Conservation (phyloP, 2,329 filamentous ascomycete species). For the Lithohypha guttulata region DNA sequence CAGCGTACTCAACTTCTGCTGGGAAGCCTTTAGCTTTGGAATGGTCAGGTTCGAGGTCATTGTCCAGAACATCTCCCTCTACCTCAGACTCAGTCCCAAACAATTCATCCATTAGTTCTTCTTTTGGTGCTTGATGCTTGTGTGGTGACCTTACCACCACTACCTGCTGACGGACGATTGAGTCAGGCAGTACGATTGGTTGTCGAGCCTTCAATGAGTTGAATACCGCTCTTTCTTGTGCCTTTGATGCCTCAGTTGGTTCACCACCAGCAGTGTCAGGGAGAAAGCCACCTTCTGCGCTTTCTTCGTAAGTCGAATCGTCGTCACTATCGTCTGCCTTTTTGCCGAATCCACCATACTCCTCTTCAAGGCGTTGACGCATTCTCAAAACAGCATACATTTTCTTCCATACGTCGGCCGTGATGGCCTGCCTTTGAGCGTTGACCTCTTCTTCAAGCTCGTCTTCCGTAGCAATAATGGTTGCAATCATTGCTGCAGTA, state of each 20-base stretch:
- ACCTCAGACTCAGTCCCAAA: constrained; percentile 5
- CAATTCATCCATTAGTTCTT: constrained; percentile 1
- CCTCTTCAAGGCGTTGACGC: constrained; percentile 56
- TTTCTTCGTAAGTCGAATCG: constrained; percentile 25
- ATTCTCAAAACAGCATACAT: constrained; percentile 56
- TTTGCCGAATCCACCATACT: constrained; percentile 30
- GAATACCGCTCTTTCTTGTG: neutral
- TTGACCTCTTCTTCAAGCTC: constrained; percentile 54
- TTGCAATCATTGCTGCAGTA: constrained; percentile 58
- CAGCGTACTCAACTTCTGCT: neutral
- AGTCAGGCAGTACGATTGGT: constrained; percentile 11
- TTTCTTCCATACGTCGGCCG: constrained; percentile 48
- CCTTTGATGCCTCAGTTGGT: constrained; percentile 8
- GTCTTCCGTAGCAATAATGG: constrained; percentile 57
- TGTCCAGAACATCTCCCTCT: neutral
- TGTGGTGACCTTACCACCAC: constrained; percentile 16
- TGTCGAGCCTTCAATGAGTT: constrained; percentile 1
- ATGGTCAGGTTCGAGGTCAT: no score
- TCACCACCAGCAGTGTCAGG: constrained; percentile 24
- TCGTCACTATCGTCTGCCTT: constrained; percentile 24
- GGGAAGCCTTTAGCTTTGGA: no score
- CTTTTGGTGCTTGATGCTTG: constrained; percentile 11
- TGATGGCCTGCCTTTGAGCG: constrained; percentile 40
- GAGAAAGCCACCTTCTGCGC: constrained; percentile 31
- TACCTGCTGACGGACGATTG: constrained; percentile 14